A percentile compares a stretch with the other conserved stretches of the same genome.
phyloP scores from a whole-genome alignment of 2,329 filamentous ascomycete species.

The Aspergillus spinulosporus region DNA sequence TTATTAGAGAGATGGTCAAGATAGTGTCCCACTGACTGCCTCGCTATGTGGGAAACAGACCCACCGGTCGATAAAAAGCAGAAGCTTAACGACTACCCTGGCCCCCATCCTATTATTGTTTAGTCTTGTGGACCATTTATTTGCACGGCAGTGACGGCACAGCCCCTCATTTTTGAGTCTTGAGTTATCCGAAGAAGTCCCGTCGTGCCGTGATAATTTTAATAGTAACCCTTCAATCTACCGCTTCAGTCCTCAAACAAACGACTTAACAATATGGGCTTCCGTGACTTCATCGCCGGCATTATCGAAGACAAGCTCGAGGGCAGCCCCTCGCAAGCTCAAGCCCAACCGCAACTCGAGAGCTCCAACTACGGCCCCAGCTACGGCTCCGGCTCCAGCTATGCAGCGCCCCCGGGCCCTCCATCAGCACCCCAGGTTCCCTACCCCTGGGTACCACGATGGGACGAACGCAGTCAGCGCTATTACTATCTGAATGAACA shows the following conservation, averaged over 20 bases:
- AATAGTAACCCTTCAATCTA: no score
- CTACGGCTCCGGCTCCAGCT: not conserved
- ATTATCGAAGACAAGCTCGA: slow-evolving; percentile 23
- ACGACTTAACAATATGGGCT: slow-evolving; percentile 23
- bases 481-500: slow-evolving; percentile 51
- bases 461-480: slow-evolving; percentile 43
- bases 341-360: slow-evolving; percentile 13
- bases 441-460: slow-evolving; percentile 49
- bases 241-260: no score
- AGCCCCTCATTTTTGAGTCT: not conserved
- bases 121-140: not conserved
- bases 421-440: slow-evolving; percentile 26
- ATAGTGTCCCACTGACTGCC: no score
- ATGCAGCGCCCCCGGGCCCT: slow-evolving; percentile 3
- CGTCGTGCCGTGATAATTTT: no score
- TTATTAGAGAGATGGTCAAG: no score
- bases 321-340: slow-evolving; percentile 4
- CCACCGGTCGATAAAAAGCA: not conserved
- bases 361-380: not conserved
- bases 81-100: not conserved
- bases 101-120: not conserved
- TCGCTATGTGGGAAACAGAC: no score
- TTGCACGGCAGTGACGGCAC: no score
- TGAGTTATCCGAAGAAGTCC: not conserved
- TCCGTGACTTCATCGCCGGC: slow-evolving; percentile 32